phyloP scores from a whole-genome alignment of 2,329 filamentous ascomycete species.

The Parasarocladium wereldwijsianum region DNA sequence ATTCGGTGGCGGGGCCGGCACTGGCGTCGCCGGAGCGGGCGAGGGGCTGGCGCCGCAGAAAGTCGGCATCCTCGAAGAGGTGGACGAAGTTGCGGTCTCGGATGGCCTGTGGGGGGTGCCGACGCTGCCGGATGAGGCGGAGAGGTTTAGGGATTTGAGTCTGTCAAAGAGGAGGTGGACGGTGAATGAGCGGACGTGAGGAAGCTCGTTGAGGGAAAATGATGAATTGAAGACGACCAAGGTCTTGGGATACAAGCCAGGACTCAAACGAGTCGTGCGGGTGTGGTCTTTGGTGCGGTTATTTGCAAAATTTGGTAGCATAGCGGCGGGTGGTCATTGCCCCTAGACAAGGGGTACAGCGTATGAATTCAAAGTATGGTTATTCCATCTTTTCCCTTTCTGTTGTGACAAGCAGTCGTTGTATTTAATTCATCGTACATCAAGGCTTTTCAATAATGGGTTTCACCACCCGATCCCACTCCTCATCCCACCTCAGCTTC shows the following conservation, averaged over 20 bases:
- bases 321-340: too few relatives aligned
- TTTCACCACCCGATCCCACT: conserved; percentile 78
- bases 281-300: too few relatives aligned
- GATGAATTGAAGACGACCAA: background rate
- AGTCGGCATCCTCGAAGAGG: conserved; percentile 15
- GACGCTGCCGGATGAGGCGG: conserved; percentile 27
- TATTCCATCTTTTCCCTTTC: too few relatives aligned
- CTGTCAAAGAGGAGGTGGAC: conserved; percentile 40
- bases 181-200: conserved; percentile 27
- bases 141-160: conserved; percentile 28
- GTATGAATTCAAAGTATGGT: too few relatives aligned
- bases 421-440: too few relatives aligned
- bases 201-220: conserved; percentile 3
- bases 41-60: conserved; percentile 2
- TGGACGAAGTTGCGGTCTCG: conserved; percentile 21
- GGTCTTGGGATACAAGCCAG: too few relatives aligned
- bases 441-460: conserved; percentile 57
- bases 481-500: conserved; percentile 69
- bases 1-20: conserved; percentile 10
- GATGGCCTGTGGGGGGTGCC: conserved; percentile 31
- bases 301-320: too few relatives aligned
- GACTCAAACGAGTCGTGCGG: too few relatives aligned
- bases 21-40: conserved; percentile 7
- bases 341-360: too few relatives aligned
- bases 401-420: too few relatives aligned